Conservation (phyloP, 1,284 basidiomycete genomes). For the Porodaedalea pini region DNA sequence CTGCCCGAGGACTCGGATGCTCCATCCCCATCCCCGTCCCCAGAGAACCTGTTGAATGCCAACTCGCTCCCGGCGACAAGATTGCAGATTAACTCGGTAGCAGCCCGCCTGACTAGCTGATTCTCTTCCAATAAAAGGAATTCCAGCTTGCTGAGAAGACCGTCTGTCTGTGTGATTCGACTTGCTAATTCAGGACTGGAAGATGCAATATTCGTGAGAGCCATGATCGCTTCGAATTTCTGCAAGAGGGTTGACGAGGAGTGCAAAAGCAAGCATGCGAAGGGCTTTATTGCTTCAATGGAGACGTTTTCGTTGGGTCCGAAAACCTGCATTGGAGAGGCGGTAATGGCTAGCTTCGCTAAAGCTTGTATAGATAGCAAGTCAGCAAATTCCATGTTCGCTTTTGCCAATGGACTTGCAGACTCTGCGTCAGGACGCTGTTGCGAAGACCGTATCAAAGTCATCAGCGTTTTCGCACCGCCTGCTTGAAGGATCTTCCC, state of each 20-base stretch:
- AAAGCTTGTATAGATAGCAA: slow-evolving; percentile 82
- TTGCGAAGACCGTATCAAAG: slow-evolving; percentile 48
- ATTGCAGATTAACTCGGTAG: slow-evolving; percentile 93
- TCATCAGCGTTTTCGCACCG: slow-evolving; percentile 69
- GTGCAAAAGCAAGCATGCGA: slow-evolving; percentile 69
- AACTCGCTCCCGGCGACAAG: slow-evolving; percentile 74
- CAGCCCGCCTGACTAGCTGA: slow-evolving; percentile 76
- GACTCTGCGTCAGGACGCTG: slow-evolving; percentile 28
- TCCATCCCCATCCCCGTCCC: slow-evolving; percentile 41
- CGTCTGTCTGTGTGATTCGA: slow-evolving; percentile 58
- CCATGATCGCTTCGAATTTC: slow-evolving; percentile 91
- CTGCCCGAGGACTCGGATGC: slow-evolving; percentile 29
- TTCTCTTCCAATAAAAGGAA: slow-evolving; percentile 85
- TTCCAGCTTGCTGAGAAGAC: slow-evolving; percentile 69
- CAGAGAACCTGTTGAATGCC: slow-evolving; percentile 70
- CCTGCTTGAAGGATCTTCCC: slow-evolving; percentile 82
- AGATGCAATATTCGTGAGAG: slow-evolving; percentile 92
- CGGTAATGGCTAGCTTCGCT: slow-evolving; percentile 89
- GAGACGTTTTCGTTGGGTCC: slow-evolving; percentile 74
- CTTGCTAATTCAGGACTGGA: slow-evolving; percentile 61
- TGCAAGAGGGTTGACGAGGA: slow-evolving; percentile 71
- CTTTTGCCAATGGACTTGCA: slow-evolving; percentile 23
- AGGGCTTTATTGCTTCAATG: slow-evolving; percentile 77
- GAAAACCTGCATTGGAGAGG: slow-evolving; percentile 87
- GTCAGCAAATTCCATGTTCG: slow-evolving; percentile 42